phyloP scores from a whole-genome alignment of 371 early-diverging fungal species.

The Rhizopus microsporus region DNA sequence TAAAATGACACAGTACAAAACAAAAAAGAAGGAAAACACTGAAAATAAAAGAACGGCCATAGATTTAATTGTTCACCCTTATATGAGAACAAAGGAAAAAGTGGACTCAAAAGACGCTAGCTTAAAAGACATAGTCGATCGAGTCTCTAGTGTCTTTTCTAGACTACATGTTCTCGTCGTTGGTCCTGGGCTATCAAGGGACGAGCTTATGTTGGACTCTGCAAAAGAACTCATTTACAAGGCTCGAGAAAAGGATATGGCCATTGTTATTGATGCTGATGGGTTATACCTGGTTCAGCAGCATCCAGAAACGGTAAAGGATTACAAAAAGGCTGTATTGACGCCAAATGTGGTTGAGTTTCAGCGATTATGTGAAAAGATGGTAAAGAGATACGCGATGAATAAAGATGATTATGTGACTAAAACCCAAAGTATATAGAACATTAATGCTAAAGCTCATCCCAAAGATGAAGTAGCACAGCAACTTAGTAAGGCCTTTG shows the following conservation, averaged over 20 bases:
- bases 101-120: slow-evolving; percentile 31
- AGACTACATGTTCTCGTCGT: slow-evolving; percentile 87
- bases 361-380: slow-evolving; percentile 69
- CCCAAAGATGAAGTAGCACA: slow-evolving; percentile 40
- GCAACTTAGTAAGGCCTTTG: slow-evolving; percentile 55
- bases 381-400: slow-evolving; percentile 44
- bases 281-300: slow-evolving; percentile 78
- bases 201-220: slow-evolving; percentile 62
- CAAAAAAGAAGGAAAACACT: not conserved
- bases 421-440: slow-evolving; percentile 27
- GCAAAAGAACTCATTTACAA: slow-evolving; percentile 62
- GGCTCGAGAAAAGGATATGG: slow-evolving; percentile 63
- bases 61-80: slow-evolving; percentile 70
- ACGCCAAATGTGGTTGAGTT: slow-evolving; percentile 95
- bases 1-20: not conserved
- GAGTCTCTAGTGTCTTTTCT: slow-evolving; percentile 53
- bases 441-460: slow-evolving; percentile 35
- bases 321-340: slow-evolving; percentile 77
- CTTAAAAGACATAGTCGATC: slow-evolving; percentile 43
- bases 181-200: slow-evolving; percentile 92
- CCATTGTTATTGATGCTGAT: slow-evolving; percentile 94
- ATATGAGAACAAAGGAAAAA: slow-evolving; percentile 47
- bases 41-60: slow-evolving; percentile 16
- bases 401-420: not conserved
- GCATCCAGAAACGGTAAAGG: slow-evolving; percentile 69